A percentile compares a stretch with the other conserved stretches of the same genome.
These are phyloP conservation scores for Fusarium newnesense DNA, from an alignment of 2,329 filamentous ascomycete genomes.

Conservation along the genomic window DNA sequence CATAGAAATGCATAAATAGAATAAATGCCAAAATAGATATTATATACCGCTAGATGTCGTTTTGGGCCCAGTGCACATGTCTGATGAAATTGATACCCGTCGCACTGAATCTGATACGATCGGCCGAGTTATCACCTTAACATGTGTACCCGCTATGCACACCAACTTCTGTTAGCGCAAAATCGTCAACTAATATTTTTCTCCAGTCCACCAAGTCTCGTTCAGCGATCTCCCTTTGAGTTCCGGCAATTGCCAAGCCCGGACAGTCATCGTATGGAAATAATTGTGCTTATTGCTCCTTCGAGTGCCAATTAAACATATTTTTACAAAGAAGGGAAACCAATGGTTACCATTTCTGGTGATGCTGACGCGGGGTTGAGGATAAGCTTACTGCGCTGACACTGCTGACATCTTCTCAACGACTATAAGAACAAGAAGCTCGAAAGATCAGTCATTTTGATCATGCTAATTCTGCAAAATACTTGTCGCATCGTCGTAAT, in stretches of 20 bases:
- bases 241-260: not conserved
- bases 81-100: not conserved
- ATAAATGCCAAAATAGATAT: not conserved
- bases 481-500: fast-evolving
- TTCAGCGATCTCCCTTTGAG: too few species aligned
- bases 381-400: not conserved
- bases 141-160: too few species aligned
- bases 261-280: not conserved
- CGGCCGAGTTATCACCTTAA: too few species aligned
- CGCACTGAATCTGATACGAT: too few species aligned
- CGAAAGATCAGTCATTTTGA: too few species aligned
- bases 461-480: too few species aligned
- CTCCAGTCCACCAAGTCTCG: too few species aligned
- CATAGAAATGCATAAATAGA: fast-evolving
- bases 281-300: fast-evolving
- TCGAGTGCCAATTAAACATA: too few species aligned
- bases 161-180: not conserved
- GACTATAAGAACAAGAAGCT: not conserved
- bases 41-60: fast-evolving
- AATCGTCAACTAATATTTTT: fast-evolving
- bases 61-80: not conserved
- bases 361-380: not conserved
- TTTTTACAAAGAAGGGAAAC: too few species aligned
- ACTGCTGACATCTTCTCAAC: not conserved
- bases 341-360: not conserved